Conservation (phyloP, 2,329 filamentous ascomycete genomes). For the Fusarium sp. region DNA sequence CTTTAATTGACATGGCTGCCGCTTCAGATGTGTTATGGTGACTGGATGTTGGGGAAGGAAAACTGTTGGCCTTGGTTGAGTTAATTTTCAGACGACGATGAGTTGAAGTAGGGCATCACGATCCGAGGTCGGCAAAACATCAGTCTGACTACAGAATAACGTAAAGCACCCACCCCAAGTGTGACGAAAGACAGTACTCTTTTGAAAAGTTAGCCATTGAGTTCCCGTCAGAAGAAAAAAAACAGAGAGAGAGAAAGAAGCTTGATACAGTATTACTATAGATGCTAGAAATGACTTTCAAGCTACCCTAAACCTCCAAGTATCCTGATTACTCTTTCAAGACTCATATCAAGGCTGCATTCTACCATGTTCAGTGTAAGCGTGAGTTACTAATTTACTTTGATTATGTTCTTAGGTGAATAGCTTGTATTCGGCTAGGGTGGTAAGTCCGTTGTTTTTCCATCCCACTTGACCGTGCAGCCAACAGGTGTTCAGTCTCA, state of each 20-base stretch:
- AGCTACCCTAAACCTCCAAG: background rate
- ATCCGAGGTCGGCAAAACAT: conserved; percentile 14
- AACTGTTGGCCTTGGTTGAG: background rate
- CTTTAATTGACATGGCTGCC: conserved; percentile 39
- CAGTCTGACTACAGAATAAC: background rate
- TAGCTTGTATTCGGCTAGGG: background rate
- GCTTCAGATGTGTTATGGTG: background rate
- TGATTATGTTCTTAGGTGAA: background rate
- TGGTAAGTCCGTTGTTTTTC: background rate
- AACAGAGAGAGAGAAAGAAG: background rate
- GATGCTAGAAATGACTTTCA: background rate
- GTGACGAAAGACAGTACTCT: background rate
- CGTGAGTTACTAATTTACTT: background rate
- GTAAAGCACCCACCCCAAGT: conserved; percentile 54
- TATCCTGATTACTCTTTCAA: background rate
- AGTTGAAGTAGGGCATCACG: background rate
- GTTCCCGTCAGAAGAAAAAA: background rate
- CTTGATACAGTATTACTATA: background rate
- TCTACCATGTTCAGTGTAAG: background rate
- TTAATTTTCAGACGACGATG: background rate
- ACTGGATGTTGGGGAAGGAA: background rate
- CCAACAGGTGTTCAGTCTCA: background rate
- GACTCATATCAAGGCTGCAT: background rate
- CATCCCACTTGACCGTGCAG: background rate
- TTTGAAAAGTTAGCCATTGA: background rate